Percentiles rank a stretch among this genome's conserved stretches.
phyloP scores from a whole-genome alignment of 495 filamentous ascomycete genomes.

The Aspergillus haitiensis region DNA sequence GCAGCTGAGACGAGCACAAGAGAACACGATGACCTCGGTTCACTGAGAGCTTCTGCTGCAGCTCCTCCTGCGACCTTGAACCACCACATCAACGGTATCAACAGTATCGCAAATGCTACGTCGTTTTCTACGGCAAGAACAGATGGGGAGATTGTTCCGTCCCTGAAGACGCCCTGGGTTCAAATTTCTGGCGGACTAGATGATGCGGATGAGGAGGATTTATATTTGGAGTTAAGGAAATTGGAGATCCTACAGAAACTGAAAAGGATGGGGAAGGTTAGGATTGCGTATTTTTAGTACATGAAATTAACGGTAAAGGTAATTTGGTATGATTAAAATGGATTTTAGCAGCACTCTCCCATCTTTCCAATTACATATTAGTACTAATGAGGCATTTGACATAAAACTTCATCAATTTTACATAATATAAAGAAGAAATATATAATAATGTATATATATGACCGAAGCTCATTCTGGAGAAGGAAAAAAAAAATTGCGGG shows the following conservation, averaged over 20 bases:
- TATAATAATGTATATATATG: neutral
- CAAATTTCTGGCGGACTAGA: conserved; percentile 36
- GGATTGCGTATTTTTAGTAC: conserved; percentile 25
- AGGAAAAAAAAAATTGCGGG: too few relatives aligned
- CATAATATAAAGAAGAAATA: neutral
- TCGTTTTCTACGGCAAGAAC: neutral
- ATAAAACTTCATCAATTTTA: neutral
- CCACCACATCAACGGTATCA: too few relatives aligned
- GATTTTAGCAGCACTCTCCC: too few relatives aligned
- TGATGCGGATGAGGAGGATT: conserved; percentile 44
- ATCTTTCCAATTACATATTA: too few relatives aligned
- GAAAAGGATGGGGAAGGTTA: conserved; percentile 36
- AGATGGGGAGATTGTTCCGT: conserved; percentile 24
- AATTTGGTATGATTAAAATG: neutral
- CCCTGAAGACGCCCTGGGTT: conserved; percentile 21
- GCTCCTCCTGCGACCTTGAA: too few relatives aligned
- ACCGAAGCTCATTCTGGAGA: neutral
- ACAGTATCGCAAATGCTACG: too few relatives aligned
- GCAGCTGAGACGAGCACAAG: neutral
- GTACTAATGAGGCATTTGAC: neutral
- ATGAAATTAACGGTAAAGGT: too few relatives aligned
- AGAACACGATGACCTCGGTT: too few relatives aligned
- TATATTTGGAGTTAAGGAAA: conserved; percentile 41
- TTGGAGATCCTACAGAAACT: conserved; percentile 45
- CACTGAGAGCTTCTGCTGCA: too few relatives aligned